These are phyloP conservation scores for Colletotrichum gigasporum DNA, from an alignment of 2,329 filamentous ascomycete genomes.

Conservation along the genomic window DNA sequence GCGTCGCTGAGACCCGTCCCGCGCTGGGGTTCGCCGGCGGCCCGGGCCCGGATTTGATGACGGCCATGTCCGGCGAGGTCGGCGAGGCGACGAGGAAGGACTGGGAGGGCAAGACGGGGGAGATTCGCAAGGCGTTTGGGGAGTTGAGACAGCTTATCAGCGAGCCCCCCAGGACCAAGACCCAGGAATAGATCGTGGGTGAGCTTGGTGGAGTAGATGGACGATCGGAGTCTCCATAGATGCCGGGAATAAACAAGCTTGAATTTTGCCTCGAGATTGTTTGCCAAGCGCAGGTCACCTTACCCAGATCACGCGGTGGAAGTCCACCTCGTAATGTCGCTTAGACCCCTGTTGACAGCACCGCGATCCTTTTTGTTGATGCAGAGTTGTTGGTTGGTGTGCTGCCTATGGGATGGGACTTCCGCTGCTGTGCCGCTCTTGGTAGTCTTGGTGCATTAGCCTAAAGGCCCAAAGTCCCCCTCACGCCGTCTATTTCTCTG, in stretches of 20 bases:
- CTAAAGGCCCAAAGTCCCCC: not conserved
- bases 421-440: slow-evolving; percentile 13
- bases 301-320: not conserved
- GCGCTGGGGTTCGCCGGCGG: slow-evolving; percentile 39
- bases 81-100: slow-evolving; percentile 34
- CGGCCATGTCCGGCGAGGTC: slow-evolving; percentile 36
- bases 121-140: slow-evolving; percentile 36
- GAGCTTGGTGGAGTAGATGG: not conserved
- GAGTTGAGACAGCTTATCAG: slow-evolving; percentile 39
- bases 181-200: not conserved
- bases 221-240: no score
- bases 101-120: slow-evolving; percentile 34
- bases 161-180: not conserved
- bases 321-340: slow-evolving; percentile 17
- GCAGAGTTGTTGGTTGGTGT: not conserved
- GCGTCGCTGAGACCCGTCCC: slow-evolving; percentile 42
- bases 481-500: not conserved
- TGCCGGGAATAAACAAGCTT: not conserved
- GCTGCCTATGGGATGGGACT: not conserved
- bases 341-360: slow-evolving; percentile 1
- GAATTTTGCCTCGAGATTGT: not conserved
- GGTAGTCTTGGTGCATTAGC: not conserved
- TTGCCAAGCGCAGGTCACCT: not conserved
- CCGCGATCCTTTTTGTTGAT: not conserved
- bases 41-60: slow-evolving; percentile 32